phyloP scores from a whole-genome alignment of 345 rosid species.

The Linum tenue region DNA sequence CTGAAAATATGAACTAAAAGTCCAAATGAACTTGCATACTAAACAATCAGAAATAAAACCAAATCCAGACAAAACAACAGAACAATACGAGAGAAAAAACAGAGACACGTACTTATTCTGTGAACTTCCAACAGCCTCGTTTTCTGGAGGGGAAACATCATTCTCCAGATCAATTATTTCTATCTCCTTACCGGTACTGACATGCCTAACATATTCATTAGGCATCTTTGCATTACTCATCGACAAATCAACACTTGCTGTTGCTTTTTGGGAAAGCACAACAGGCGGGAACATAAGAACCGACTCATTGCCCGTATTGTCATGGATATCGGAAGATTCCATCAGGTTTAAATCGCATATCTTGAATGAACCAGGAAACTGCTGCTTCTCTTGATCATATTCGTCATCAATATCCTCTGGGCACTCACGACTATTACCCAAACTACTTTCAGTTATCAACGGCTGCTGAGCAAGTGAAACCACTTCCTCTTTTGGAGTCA shows the following conservation, averaged over 20 bases:
- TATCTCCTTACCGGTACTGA: conserved; percentile 50
- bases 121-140: conserved; percentile 37
- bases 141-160: conserved; percentile 47
- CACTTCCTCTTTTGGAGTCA: conserved; percentile 17
- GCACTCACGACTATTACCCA: conserved; percentile 23
- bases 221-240: conserved; percentile 54
- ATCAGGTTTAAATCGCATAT: conserved; percentile 86
- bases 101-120: conserved; percentile 50
- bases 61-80: background rate
- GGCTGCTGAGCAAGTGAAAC: conserved; percentile 24
- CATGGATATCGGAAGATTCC: conserved; percentile 55
- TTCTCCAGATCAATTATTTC: conserved; percentile 87
- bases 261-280: conserved; percentile 36
- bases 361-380: conserved; percentile 74
- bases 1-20: conserved; percentile 30
- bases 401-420: conserved; percentile 21
- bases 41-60: background rate
- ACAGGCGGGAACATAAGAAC: conserved; percentile 26
- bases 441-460: conserved; percentile 21
- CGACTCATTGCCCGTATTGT: conserved; percentile 35
- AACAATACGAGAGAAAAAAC: background rate
- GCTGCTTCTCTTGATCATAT: conserved; percentile 64
- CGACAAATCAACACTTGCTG: conserved; percentile 54
- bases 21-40: conserved; percentile 1
- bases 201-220: conserved; percentile 36